Percentiles rank a stretch among this genome's conserved stretches.
Evolutionary conservation across 805 yeast species (phyloP).

Genomic region (Metschnikowia shivogae): DNA sequence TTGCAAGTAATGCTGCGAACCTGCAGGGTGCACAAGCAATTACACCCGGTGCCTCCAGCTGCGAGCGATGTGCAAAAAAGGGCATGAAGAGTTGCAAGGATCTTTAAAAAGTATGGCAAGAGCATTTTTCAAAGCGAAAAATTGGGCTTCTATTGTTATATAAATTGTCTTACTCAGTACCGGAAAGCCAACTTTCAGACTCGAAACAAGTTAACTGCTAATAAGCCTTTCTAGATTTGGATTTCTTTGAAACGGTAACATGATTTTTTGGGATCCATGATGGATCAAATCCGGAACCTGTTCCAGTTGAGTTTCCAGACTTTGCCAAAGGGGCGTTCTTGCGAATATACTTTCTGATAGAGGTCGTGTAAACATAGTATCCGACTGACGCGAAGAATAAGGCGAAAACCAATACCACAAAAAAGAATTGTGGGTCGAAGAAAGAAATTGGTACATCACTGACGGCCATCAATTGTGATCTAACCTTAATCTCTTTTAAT

Average conservation of each 20-base stretch:
- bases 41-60: neutral
- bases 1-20: slow-evolving; percentile 3
- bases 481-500: slow-evolving; percentile 52
- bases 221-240: slow-evolving; percentile 15
- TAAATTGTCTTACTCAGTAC: too few relatives aligned
- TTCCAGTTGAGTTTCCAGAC: slow-evolving; percentile 12
- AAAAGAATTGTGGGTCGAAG: slow-evolving; percentile 67
- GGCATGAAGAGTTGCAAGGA: neutral
- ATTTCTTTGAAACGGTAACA: slow-evolving; percentile 10
- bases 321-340: slow-evolving; percentile 29
- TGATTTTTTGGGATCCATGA: slow-evolving; percentile 16
- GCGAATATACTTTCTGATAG: slow-evolving; percentile 43
- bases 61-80: neutral
- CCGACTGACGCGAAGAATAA: slow-evolving; percentile 22
- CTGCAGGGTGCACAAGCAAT: slow-evolving; percentile 1
- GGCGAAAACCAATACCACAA: slow-evolving; percentile 53
- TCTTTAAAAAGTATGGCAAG: too few relatives aligned
- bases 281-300: slow-evolving; percentile 13
- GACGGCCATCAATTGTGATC: slow-evolving; percentile 54
- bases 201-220: neutral
- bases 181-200: too few relatives aligned
- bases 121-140: too few relatives aligned
- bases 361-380: slow-evolving; percentile 43
- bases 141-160: too few relatives aligned
- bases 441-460: slow-evolving; percentile 63